phyloP scores from a whole-genome alignment of 176 grass and related monocot species.

The Rhipidocladum racemiflorum region DNA sequence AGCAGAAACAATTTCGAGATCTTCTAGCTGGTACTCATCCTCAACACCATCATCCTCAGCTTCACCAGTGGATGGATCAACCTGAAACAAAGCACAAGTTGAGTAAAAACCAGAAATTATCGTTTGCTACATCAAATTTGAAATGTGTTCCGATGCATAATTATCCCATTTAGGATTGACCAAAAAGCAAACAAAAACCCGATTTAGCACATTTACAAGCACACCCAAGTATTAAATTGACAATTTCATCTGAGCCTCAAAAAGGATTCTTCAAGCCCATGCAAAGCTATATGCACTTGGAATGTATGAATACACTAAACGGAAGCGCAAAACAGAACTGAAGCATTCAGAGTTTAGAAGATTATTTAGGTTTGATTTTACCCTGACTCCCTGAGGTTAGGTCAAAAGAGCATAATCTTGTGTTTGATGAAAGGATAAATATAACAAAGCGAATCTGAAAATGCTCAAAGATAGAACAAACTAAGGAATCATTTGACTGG shows the following conservation, averaged over 20 bases:
- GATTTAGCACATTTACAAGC: not conserved
- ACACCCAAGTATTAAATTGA: not conserved
- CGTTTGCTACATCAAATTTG: not conserved
- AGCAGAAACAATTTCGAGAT: slow-evolving; percentile 77
- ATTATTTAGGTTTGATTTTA: not conserved
- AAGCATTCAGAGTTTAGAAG: not conserved
- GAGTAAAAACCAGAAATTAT: not conserved
- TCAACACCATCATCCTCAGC: slow-evolving; percentile 95
- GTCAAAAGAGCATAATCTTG: not conserved
- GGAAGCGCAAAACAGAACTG: not conserved
- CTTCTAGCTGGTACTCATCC: slow-evolving; percentile 97
- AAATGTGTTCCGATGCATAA: not conserved
- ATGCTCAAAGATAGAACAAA: not conserved
- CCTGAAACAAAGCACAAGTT: slow-evolving; percentile 47
- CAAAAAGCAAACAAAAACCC: not conserved
- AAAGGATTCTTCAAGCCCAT: not conserved
- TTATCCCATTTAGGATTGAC: not conserved
- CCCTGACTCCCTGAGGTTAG: not conserved
- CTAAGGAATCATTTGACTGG: not conserved
- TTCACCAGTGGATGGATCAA: slow-evolving; percentile 79
- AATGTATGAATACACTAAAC: not conserved
- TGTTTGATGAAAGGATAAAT: not conserved
- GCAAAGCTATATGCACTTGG: not conserved
- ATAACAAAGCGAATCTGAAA: not conserved
- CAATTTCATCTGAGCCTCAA: not conserved